These are phyloP conservation scores for Hypericum androsaemum DNA, from an alignment of 345 rosid genomes.

Conservation along the genomic window DNA sequence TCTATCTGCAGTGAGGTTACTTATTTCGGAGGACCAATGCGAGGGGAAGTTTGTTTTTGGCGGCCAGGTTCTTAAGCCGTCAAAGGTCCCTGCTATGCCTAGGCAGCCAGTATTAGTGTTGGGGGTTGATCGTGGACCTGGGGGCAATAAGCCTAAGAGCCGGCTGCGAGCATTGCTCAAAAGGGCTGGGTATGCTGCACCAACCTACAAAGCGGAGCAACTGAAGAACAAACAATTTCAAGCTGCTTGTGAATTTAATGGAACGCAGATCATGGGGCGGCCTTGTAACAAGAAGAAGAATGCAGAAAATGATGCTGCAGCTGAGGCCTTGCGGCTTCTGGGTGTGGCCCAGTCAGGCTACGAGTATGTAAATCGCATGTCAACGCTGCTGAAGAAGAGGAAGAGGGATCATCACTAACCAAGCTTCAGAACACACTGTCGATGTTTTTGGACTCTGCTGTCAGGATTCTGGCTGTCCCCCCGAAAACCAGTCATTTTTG, in stretches of 20 bases:
- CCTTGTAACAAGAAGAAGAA: slow-evolving; percentile 81
- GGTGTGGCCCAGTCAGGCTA: slow-evolving; percentile 37
- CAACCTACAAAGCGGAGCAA: slow-evolving; percentile 65
- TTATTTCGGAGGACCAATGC: slow-evolving; percentile 51
- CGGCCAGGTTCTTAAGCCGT: slow-evolving; percentile 32
- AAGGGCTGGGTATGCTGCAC: slow-evolving; percentile 65
- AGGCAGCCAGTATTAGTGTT: slow-evolving; percentile 30
- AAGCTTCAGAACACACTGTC: not conserved
- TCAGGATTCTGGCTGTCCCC: too few species aligned
- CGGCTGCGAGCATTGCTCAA: slow-evolving; percentile 81
- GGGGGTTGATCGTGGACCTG: slow-evolving; percentile 65
- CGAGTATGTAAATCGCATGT: slow-evolving; percentile 49
- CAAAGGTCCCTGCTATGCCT: slow-evolving; percentile 22
- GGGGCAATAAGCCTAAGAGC: slow-evolving; percentile 82
- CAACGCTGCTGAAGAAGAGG: slow-evolving; percentile 64
- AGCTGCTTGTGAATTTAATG: slow-evolving; percentile 67
- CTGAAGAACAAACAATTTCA: slow-evolving; percentile 58
- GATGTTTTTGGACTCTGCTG: not conserved
- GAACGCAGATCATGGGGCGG: slow-evolving; percentile 61
- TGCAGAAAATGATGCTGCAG: slow-evolving; percentile 95
- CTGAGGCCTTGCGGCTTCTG: slow-evolving; percentile 79
- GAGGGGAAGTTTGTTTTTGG: slow-evolving; percentile 75
- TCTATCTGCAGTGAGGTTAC: slow-evolving; percentile 42
- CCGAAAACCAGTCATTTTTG: too few species aligned
- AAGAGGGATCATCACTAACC: slow-evolving; percentile 43